Evolutionary conservation across 805 yeast genomes (phyloP).

Genomic region (Candida krabiensis): DNA sequence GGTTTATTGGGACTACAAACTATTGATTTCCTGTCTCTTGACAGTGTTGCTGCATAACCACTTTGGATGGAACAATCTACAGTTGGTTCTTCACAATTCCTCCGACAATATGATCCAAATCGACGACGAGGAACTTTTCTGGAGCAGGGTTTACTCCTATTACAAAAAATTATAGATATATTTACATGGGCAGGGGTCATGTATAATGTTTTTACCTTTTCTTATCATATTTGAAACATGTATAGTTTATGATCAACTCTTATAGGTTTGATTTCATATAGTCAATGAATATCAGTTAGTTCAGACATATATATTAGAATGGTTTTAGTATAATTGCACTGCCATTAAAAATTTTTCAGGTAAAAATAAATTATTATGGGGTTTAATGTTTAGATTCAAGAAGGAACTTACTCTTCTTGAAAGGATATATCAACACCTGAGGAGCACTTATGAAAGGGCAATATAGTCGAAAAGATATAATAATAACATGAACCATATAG

Average conservation of each 20-base stretch:
- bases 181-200: constrained; percentile 3
- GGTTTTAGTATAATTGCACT: too few relatives aligned
- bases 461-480: too few relatives aligned
- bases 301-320: too few relatives aligned
- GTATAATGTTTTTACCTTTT: constrained; percentile 3
- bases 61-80: constrained; percentile 46
- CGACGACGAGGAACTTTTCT: constrained; percentile 29
- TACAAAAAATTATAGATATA: constrained; percentile 26
- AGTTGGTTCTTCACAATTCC: constrained; percentile 22
- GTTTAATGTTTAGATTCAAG: too few relatives aligned
- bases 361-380: too few relatives aligned
- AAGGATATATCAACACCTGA: too few relatives aligned
- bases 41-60: constrained; percentile 49
- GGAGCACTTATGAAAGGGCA: too few relatives aligned
- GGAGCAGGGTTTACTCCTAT: constrained; percentile 27
- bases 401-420: too few relatives aligned
- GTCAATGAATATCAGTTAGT: too few relatives aligned
- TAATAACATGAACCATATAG: constrained; percentile 3
- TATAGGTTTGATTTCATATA: too few relatives aligned
- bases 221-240: background rate
- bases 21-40: constrained; percentile 38
- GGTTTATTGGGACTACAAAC: constrained; percentile 35
- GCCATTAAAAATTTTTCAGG: too few relatives aligned
- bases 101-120: constrained; percentile 16
- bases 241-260: too few relatives aligned